Percentiles rank a stretch among this genome's conserved stretches.
Evolutionary conservation across 1,284 basidiomycete genomes (phyloP).

Genomic region (Afroboletus lepidellus): DNA sequence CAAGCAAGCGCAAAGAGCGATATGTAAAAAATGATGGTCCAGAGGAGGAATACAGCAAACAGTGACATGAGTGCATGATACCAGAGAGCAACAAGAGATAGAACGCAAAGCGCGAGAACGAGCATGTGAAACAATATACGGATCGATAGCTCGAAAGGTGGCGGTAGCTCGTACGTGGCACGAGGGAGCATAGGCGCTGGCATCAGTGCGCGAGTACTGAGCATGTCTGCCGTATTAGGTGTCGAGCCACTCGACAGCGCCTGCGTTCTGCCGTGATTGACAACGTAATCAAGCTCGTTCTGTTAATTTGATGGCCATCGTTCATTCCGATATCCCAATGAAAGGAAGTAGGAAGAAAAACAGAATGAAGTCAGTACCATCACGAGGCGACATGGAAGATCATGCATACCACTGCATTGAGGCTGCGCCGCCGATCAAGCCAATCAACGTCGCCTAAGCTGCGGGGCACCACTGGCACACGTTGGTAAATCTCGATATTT

Average conservation of each 20-base stretch:
- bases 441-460: constrained; percentile 72
- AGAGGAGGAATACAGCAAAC: constrained; percentile 67
- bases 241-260: constrained; percentile 43
- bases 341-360: constrained; percentile 8
- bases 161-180: constrained; percentile 40
- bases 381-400: constrained; percentile 16
- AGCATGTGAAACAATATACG: constrained; percentile 57
- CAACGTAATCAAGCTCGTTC: constrained; percentile 67
- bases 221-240: constrained; percentile 49
- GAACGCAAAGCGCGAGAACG: constrained; percentile 55
- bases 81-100: constrained; percentile 62
- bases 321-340: constrained; percentile 6
- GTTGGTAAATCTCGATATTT: constrained; percentile 38
- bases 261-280: constrained; percentile 43
- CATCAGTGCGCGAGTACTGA: constrained; percentile 46
- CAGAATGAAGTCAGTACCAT: constrained; percentile 16
- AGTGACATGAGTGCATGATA: constrained; percentile 47
- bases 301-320: constrained; percentile 32
- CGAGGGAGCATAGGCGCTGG: constrained; percentile 28
- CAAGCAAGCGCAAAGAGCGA: constrained; percentile 54
- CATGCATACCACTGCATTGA: constrained; percentile 60
- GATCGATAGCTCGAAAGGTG: constrained; percentile 40
- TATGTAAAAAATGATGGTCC: constrained; percentile 57
- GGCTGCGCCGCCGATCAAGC: constrained; percentile 66
- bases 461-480: constrained; percentile 40